Evolutionary conservation across 106 monocot species (phyloP).

Genomic region (Agapanthus africanus): DNA sequence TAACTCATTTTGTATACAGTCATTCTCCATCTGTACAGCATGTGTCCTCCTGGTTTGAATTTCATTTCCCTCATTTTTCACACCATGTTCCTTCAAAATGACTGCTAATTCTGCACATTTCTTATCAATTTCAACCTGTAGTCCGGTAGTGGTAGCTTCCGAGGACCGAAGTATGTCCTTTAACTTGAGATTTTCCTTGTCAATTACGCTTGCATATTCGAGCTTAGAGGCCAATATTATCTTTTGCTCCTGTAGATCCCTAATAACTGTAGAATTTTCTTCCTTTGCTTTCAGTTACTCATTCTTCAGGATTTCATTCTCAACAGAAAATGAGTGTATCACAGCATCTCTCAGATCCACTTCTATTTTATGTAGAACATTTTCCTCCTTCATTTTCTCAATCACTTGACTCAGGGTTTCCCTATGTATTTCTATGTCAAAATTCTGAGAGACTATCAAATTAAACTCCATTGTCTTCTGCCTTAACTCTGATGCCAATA

Average conservation of each 20-base stretch:
- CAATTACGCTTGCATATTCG: background rate
- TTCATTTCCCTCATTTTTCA: constrained; percentile 14
- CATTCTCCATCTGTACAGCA: constrained; percentile 22
- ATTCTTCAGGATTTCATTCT: constrained; percentile 23
- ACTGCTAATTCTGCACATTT: constrained; percentile 24
- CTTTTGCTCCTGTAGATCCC: constrained; percentile 19
- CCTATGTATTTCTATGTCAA: constrained; percentile 19
- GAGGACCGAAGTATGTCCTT: constrained; percentile 21
- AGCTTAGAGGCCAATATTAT: constrained; percentile 11
- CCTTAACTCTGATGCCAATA: constrained; percentile 28
- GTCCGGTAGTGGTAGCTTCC: constrained; percentile 11
- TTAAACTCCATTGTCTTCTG: constrained; percentile 10
- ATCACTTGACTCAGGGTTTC: background rate
- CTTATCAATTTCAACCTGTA: constrained; percentile 23
- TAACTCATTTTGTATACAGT: constrained; percentile 18
- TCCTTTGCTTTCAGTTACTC: constrained; percentile 17
- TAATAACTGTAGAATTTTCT: constrained; percentile 17
- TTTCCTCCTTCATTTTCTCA: constrained; percentile 26
- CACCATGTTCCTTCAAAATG: constrained; percentile 22
- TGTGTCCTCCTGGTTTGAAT: constrained; percentile 5
- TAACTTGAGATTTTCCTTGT: constrained; percentile 25
- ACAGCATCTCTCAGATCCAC: constrained; percentile 22
- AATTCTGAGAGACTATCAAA: constrained; percentile 8
- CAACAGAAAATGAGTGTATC: constrained; percentile 15
- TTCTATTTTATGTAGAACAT: constrained; percentile 24